These are phyloP conservation scores for Neurospora pannonica DNA, from an alignment of 495 filamentous ascomycete species.

Conservation along the genomic window DNA sequence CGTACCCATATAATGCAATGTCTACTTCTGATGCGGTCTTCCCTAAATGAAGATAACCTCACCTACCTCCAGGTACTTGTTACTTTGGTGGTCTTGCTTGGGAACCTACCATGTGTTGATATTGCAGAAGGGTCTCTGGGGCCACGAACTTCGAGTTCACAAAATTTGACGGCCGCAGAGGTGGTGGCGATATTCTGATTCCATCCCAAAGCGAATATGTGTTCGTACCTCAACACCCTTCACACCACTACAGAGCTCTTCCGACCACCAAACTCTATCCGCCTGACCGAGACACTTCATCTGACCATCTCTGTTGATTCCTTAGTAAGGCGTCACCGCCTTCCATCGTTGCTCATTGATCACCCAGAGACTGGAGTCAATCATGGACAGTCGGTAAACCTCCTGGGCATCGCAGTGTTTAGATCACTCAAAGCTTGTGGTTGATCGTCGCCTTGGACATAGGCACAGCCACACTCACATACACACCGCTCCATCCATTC, in stretches of 20 bases:
- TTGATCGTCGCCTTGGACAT: background rate
- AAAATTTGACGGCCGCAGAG: background rate
- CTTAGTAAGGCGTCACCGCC: background rate
- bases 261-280: background rate
- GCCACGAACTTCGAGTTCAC: background rate
- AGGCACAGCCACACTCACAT: background rate
- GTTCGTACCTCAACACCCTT: no score
- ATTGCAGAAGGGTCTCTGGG: background rate
- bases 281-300: background rate
- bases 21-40: background rate
- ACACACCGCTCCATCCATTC: background rate
- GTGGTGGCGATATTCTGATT: background rate
- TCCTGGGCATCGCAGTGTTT: background rate
- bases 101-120: background rate
- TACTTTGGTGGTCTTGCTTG: background rate
- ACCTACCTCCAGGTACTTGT: background rate
- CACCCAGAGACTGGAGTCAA: background rate
- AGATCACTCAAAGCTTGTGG: background rate
- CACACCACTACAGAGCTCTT: no score
- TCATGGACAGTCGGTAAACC: no score
- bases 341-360: background rate
- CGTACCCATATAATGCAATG: background rate
- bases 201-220: background rate
- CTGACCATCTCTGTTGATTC: background rate
- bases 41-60: background rate